Evolutionary conservation across 139 green algal genomes (phyloP).

Genomic region (Closterium sp.): DNA sequence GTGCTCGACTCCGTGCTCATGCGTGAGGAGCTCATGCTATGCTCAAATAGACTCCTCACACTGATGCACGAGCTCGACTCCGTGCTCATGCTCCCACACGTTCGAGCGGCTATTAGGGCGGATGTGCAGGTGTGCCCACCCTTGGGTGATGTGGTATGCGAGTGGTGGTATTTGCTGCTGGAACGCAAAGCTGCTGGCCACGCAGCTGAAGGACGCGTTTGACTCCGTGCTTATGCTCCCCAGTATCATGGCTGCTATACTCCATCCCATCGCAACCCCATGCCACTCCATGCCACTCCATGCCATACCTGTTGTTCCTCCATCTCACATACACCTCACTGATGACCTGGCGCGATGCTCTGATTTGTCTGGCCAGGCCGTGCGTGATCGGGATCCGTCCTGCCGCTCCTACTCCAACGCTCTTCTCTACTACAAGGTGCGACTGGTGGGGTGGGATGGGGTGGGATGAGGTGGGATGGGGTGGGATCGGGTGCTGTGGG

Average conservation of each 20-base stretch:
- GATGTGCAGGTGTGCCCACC: conserved; percentile 61
- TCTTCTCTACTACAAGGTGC: conserved; percentile 89
- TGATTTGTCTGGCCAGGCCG: conserved; percentile 63
- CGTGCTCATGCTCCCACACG: conserved; percentile 77
- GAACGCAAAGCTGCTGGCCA: conserved; percentile 85
- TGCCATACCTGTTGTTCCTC: not conserved
- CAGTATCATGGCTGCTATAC: conserved; percentile 20
- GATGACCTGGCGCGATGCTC: not conserved
- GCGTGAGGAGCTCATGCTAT: not conserved
- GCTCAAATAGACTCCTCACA: conserved; percentile 82
- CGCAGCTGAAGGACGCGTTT: conserved; percentile 89
- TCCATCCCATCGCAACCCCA: not conserved
- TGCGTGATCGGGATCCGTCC: conserved; percentile 80
- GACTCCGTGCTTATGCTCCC: conserved; percentile 58
- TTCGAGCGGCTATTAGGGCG: conserved; percentile 93
- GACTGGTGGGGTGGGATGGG: not conserved
- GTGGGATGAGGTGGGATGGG: too few relatives aligned
- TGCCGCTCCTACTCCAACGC: conserved; percentile 78
- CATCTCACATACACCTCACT: not conserved
- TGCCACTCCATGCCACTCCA: not conserved
- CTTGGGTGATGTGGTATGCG: not conserved
- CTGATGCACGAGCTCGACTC: conserved; percentile 90
- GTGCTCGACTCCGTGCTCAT: not conserved
- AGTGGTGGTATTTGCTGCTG: too few relatives aligned
- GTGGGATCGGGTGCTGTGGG: too few relatives aligned